These are phyloP conservation scores for Ustilago tritici DNA, from an alignment of 1,284 basidiomycete genomes.

Conservation along the genomic window DNA sequence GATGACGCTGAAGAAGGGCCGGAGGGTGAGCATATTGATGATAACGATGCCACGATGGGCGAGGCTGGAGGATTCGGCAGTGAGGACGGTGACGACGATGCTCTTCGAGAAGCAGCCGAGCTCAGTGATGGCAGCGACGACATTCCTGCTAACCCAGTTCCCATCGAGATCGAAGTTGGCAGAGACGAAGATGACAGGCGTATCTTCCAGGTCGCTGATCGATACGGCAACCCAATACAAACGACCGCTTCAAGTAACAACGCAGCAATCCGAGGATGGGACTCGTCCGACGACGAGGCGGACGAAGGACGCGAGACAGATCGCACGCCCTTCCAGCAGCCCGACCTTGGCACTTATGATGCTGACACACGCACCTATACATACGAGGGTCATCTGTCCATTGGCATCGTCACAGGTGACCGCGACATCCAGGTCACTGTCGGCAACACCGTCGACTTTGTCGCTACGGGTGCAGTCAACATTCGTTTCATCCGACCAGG, in stretches of 20 bases:
- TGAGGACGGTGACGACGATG: conserved; percentile 41
- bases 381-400: conserved; percentile 25
- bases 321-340: conserved; percentile 22
- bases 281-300: conserved; percentile 15
- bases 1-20: conserved; percentile 10
- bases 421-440: conserved; percentile 30
- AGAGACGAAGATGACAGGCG: conserved; percentile 16
- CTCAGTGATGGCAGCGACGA: conserved; percentile 22
- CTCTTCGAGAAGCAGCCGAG: conserved; percentile 21
- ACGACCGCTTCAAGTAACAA: neutral
- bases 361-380: conserved; percentile 33
- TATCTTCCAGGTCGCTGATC: conserved; percentile 44
- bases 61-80: conserved; percentile 11
- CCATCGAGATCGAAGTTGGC: conserved; percentile 42
- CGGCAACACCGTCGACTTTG: conserved; percentile 32
- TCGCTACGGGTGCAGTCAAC: conserved; percentile 29
- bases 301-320: conserved; percentile 4
- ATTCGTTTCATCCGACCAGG: conserved; percentile 36
- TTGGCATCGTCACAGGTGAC: conserved; percentile 28
- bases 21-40: conserved; percentile 6
- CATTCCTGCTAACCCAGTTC: conserved; percentile 38
- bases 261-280: conserved; percentile 19
- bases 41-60: conserved; percentile 21
- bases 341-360: conserved; percentile 28
- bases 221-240: conserved; percentile 31